Conservation (phyloP, 202 grass and related monocot genomes). For the Schoenoplectus triqueter region DNA sequence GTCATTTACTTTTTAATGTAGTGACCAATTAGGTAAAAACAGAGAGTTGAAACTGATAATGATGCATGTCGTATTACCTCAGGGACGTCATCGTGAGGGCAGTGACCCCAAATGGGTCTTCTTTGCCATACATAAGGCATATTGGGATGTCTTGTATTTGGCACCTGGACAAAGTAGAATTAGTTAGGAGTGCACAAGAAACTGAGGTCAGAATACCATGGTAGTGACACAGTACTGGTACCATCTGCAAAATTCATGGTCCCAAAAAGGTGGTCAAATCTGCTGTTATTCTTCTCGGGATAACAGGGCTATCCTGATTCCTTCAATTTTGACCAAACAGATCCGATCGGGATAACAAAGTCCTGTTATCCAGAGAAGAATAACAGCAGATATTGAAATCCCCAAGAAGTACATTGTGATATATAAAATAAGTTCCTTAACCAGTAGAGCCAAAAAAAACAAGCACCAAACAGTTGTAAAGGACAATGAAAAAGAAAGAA, state of each 20-base stretch:
- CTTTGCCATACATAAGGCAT: conserved; percentile 96
- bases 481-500: conserved; percentile 6
- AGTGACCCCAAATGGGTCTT: conserved; percentile 97
- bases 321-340: no score
- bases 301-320: no score
- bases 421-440: neutral
- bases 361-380: no score
- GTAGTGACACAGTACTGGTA: neutral
- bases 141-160: conserved; percentile 67
- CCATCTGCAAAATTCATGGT: neutral
- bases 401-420: conserved; percentile 14
- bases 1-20: neutral
- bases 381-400: no score
- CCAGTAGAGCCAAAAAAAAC: neutral
- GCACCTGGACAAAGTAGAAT: conserved; percentile 53
- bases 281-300: no score
- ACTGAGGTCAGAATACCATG: neutral
- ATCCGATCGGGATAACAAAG: no score
- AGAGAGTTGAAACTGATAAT: conserved; percentile 17
- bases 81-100: conserved; percentile 97
- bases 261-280: neutral
- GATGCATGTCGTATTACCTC: conserved; percentile 60
- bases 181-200: conserved; percentile 38
- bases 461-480: neutral
- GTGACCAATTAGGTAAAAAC: conserved; percentile 14